Evolutionary conservation across 805 yeast species (phyloP).

Genomic region (Priceomyces castillae): DNA sequence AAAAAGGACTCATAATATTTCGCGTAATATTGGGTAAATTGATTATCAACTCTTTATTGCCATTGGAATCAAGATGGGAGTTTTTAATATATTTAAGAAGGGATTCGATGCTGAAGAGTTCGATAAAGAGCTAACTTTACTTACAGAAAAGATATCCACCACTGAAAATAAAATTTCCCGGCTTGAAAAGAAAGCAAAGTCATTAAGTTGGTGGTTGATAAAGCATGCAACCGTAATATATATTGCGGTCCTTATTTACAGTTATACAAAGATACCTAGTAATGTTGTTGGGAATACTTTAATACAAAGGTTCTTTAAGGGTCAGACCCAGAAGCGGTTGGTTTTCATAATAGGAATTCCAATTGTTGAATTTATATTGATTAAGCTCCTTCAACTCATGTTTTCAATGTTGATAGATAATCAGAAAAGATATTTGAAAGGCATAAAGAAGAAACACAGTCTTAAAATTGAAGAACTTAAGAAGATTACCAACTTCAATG

Average conservation of each 20-base stretch:
- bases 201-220: constrained; percentile 14
- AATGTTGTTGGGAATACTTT: constrained; percentile 15
- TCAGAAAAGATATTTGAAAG: constrained; percentile 17
- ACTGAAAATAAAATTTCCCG: constrained; percentile 24
- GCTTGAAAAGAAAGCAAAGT: constrained; percentile 15
- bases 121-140: constrained; percentile 32
- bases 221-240: constrained; percentile 20
- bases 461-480: constrained; percentile 65
- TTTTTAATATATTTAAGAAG: constrained; percentile 25
- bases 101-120: constrained; percentile 30
- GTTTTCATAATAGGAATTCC: constrained; percentile 24
- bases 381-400: constrained; percentile 14
- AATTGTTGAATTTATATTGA: constrained; percentile 14
- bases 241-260: constrained; percentile 19
- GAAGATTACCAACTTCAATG: constrained; percentile 67
- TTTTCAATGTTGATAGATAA: constrained; percentile 21
- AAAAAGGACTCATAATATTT: neutral
- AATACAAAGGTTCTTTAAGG: constrained; percentile 22
- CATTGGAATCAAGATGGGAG: constrained; percentile 19
- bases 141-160: constrained; percentile 26
- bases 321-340: constrained; percentile 21
- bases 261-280: constrained; percentile 19
- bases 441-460: constrained; percentile 46
- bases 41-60: neutral
- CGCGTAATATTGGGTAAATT: neutral